These are phyloP conservation scores for Moniliella sp. DNA, from an alignment of 1,284 basidiomycete species.

Conservation along the genomic window DNA sequence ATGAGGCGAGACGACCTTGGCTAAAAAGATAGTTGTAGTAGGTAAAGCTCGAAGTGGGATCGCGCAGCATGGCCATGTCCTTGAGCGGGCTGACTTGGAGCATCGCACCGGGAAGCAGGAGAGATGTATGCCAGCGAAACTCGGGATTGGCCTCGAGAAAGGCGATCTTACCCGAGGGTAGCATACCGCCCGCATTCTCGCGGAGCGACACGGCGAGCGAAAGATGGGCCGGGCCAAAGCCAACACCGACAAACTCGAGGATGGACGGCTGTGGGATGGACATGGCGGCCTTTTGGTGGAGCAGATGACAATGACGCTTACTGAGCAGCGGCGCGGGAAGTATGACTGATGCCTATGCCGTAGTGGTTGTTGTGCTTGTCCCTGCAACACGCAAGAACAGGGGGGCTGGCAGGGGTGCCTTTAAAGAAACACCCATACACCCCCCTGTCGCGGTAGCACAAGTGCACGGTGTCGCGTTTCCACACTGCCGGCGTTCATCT, in stretches of 20 bases:
- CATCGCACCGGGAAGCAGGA: conserved; percentile 28
- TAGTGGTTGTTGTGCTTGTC: not conserved
- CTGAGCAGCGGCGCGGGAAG: not conserved
- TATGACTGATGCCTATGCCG: not conserved
- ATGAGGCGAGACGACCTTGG: conserved; percentile 19
- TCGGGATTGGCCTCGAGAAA: not conserved
- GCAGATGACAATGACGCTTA: not conserved
- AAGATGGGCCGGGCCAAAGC: conserved; percentile 23
- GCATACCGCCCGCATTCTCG: conserved; percentile 7
- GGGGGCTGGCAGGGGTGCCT: not conserved
- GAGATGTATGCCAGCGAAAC: conserved; percentile 13
- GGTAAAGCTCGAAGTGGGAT: conserved; percentile 26
- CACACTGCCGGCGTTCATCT: no score
- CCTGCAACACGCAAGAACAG: not conserved
- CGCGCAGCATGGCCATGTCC: conserved; percentile 29
- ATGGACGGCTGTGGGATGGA: no score
- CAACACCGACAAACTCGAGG: not conserved
- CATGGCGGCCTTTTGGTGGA: no score
- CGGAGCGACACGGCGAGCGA: conserved; percentile 24
- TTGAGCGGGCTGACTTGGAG: conserved; percentile 32
- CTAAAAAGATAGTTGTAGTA: conserved; percentile 30
- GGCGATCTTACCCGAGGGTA: not conserved
- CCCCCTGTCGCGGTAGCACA: no score
- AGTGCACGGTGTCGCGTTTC: no score
- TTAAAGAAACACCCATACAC: no score